Evolutionary conservation across 2,329 filamentous ascomycete genomes (phyloP).

Genomic region (Colletotrichum chrysophilum): DNA sequence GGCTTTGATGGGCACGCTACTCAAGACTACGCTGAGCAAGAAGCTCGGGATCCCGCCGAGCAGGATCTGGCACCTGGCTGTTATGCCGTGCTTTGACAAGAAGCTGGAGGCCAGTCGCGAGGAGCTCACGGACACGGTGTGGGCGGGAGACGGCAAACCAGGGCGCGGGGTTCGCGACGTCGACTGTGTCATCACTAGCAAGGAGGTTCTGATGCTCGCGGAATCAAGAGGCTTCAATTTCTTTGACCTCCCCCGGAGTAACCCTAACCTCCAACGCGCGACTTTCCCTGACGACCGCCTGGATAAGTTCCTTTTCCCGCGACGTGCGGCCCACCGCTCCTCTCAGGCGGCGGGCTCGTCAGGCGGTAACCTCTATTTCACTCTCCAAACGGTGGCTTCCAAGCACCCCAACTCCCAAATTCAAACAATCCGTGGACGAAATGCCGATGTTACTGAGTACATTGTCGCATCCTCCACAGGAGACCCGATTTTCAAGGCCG

Average conservation of each 20-base stretch:
- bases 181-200: constrained; percentile 97
- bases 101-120: constrained; percentile 95
- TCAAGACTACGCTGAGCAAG: constrained; percentile 85
- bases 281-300: constrained; percentile 77
- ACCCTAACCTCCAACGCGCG: constrained; percentile 50
- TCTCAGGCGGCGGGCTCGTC: constrained; percentile 74
- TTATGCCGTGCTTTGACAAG: constrained; percentile 99
- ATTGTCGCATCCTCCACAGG: constrained; percentile 63
- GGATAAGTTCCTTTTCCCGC: constrained; percentile 76
- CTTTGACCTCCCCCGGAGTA: constrained; percentile 67
- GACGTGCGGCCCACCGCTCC: constrained; percentile 45
- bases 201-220: constrained; percentile 90
- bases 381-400: constrained; percentile 76
- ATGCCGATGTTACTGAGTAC: constrained; percentile 91
- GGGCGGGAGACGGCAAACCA: constrained; percentile 59
- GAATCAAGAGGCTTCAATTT: constrained; percentile 81
- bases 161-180: constrained; percentile 78
- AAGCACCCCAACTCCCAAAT: constrained; percentile 76
- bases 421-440: constrained; percentile 76
- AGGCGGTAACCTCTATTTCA: constrained; percentile 87
- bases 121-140: constrained; percentile 84
- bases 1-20: constrained; percentile 84
- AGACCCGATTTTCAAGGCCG: constrained; percentile 74
- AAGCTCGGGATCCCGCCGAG: constrained; percentile 74
- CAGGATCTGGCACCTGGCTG: constrained; percentile 89